Evolutionary conservation across 2,329 filamentous ascomycete genomes (phyloP), one percentile per base, ranked within the genome.

Genomic region (Colletotrichum sp.): DNA sequence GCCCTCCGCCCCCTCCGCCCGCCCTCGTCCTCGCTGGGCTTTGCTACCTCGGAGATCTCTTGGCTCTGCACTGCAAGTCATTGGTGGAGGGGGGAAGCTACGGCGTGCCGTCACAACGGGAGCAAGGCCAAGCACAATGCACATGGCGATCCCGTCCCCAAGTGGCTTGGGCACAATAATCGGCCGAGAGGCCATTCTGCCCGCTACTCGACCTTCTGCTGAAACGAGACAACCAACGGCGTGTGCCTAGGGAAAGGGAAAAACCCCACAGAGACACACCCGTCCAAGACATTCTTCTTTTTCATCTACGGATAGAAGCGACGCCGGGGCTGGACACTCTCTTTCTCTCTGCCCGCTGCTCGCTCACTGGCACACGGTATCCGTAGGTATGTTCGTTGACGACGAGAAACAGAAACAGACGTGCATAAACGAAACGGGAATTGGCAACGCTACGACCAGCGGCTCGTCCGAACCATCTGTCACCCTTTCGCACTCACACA

Each of bases 51-150:
- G 64, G 64, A 68, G 64, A 60, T 73, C 64, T 71, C 64, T 68
- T 73, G 73, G 69, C 70, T 34, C 57, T 73, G 70, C 44, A 64
- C 70, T 64, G 73, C 64, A 68, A 63, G 72, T 67, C 72, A 72
- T 63, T 63, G 57, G 32, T 59, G 32, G 59, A 55, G 24, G 57
- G 65, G 24, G 57, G 55, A 24, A 59, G 70, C 57, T 70, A 63
- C 55, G n/a, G 10, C 36, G 52, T 52, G 28, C 16, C 57, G 49
- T 15, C 52, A 49, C 8, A 30, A 65, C 64, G 32, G 64, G 28
- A 57, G 39, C 44, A 16, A 64, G 59, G 64, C 57, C 59, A 76
- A 68, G 70, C 64, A 36, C 62, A 52, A 44, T 39, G 44, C 70
- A 68, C 64, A 68, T 76, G 70, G 64, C 64, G 73, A 73, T 76